Evolutionary conservation across 2,329 filamentous ascomycete species (phyloP).

Genomic region (Diatrype stigma): DNA sequence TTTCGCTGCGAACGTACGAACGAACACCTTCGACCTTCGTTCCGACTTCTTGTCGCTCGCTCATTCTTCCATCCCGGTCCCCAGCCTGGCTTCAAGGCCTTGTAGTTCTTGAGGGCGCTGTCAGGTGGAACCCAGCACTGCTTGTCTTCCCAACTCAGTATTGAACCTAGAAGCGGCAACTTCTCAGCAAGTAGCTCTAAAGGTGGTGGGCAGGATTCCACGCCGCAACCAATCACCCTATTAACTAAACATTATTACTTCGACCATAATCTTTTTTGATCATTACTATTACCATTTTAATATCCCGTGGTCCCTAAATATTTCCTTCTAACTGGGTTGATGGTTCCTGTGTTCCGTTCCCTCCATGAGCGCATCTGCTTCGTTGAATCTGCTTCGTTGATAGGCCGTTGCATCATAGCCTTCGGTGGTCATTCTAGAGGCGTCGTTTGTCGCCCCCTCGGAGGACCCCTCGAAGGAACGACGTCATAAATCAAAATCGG

Average conservation of each 20-base stretch:
- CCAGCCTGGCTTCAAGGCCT: background rate
- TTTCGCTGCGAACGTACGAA: too few relatives aligned
- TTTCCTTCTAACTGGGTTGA: background rate
- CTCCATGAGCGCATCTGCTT: background rate
- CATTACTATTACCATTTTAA: background rate
- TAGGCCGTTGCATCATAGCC: background rate
- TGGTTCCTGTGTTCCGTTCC: background rate
- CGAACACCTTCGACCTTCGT: too few relatives aligned
- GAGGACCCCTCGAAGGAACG: background rate
- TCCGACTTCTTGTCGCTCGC: too few relatives aligned
- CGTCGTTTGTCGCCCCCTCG: background rate
- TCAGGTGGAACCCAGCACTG: background rate
- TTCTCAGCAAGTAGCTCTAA: background rate
- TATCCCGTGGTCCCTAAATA: background rate
- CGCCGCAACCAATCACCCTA: background rate
- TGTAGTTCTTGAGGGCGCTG: background rate
- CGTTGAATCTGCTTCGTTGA: background rate
- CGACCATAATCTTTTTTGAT: background rate
- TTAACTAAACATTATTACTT: background rate
- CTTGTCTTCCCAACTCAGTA: background rate
- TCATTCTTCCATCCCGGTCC: background rate
- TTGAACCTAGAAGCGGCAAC: background rate
- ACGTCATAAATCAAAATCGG: slow-evolving; percentile 4
- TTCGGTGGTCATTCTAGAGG: background rate
- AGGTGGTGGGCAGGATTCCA: background rate